These are phyloP conservation scores for Nosema muscidifuracis DNA, from an alignment of 371 early-diverging fungal genomes.

Conservation along the genomic window DNA sequence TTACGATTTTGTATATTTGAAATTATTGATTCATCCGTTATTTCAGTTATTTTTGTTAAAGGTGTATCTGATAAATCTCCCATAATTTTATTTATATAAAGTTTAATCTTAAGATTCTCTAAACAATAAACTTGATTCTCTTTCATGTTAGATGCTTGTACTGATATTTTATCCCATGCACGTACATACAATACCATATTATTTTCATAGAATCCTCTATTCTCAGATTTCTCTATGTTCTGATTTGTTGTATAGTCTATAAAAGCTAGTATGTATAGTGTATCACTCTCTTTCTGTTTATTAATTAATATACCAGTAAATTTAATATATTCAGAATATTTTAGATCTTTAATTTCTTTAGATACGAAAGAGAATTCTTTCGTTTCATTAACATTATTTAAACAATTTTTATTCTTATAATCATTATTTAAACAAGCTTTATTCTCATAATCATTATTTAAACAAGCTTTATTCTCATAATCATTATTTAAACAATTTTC, in stretches of 20 bases:
- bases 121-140: constrained; percentile 1
- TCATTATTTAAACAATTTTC: not conserved
- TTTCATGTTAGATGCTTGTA: not conserved
- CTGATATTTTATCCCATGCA: constrained; percentile 29
- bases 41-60: not conserved
- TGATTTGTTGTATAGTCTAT: constrained; percentile 21
- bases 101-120: constrained; percentile 21
- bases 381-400: not conserved
- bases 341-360: constrained; percentile 18
- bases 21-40: not conserved
- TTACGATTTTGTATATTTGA: not conserved
- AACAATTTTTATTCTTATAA: not conserved
- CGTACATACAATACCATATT: constrained; percentile 32
- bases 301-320: constrained; percentile 24
- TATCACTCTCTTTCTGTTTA: constrained; percentile 16
- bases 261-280: constrained; percentile 16
- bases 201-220: not conserved
- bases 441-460: not conserved
- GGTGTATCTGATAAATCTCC: constrained; percentile 19
- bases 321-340: not conserved
- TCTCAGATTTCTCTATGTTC: not conserved
- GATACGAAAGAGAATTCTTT: not conserved
- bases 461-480: not conserved
- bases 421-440: no score
- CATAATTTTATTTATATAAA: not conserved